These are phyloP conservation scores for Crithidia thermophila DNA, from an alignment of 208 protist species.

Conservation along the genomic window DNA sequence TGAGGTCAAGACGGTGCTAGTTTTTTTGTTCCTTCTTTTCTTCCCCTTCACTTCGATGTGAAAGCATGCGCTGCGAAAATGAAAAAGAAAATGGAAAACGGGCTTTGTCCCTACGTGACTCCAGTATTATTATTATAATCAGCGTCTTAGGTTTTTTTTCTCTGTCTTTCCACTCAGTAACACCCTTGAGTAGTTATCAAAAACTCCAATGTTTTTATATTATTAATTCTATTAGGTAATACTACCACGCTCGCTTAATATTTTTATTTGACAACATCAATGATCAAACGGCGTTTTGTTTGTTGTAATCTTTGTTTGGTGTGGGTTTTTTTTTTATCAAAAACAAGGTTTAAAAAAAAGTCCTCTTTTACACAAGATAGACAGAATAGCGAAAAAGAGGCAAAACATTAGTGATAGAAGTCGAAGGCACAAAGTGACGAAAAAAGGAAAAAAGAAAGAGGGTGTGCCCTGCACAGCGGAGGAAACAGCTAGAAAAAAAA, in stretches of 20 bases:
- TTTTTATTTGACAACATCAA: constrained; percentile 7
- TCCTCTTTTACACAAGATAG: constrained; percentile 8
- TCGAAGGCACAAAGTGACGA: no score
- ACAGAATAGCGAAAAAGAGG: background rate
- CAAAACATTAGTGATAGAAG: no score
- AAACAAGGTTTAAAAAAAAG: background rate
- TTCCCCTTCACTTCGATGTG: no score
- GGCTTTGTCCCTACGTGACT: background rate
- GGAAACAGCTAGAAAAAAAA: constrained; percentile 1
- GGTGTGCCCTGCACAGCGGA: constrained; percentile 6
- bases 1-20: no score
- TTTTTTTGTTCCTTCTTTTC: no score
- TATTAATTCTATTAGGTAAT: no score
- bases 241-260: no score
- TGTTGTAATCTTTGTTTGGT: no score
- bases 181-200: no score
- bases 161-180: no score
- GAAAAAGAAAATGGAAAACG: background rate
- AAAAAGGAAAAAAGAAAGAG: background rate
- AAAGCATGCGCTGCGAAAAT: background rate
- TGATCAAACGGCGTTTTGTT: background rate
- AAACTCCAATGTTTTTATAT: no score
- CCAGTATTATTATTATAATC: background rate
- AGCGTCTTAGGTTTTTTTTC: background rate
- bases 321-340: no score